Conservation (phyloP, 1,284 basidiomycete genomes). For the Agroathelia rolfsii region DNA sequence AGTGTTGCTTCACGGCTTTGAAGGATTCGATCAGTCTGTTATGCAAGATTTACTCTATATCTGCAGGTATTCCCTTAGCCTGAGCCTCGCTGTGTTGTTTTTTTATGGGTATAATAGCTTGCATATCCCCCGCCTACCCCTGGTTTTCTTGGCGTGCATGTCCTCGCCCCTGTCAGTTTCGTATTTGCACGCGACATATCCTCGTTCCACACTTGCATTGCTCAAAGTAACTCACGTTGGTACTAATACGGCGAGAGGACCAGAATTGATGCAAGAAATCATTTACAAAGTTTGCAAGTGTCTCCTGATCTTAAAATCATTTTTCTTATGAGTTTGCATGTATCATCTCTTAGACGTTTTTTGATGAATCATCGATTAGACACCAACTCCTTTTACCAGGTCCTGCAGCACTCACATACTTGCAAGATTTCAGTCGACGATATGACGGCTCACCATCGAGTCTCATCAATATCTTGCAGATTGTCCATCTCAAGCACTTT, state of each 20-base stretch:
- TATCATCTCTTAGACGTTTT: slow-evolving; percentile 42
- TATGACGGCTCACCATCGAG: no score
- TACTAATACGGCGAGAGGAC: no score
- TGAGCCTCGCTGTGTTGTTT: slow-evolving; percentile 18
- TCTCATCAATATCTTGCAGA: no score
- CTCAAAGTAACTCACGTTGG: no score
- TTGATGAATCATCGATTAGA: no score
- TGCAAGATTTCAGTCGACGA: no score
- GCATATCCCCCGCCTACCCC: slow-evolving; percentile 38
- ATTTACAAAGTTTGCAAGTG: slow-evolving; percentile 32
- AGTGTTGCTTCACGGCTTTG: slow-evolving; percentile 58
- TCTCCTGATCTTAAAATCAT: not conserved
- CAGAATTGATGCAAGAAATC: slow-evolving; percentile 36
- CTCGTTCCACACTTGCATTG: slow-evolving; percentile 44
- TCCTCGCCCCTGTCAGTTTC: slow-evolving; percentile 46
- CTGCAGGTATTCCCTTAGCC: slow-evolving; percentile 37
- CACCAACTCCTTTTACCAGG: no score
- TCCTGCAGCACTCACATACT: slow-evolving; percentile 33
- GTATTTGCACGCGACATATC: slow-evolving; percentile 47
- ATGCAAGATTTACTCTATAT: slow-evolving; percentile 61
- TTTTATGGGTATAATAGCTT: slow-evolving; percentile 15
- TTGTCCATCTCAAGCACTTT: no score
- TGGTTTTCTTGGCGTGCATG: slow-evolving; percentile 50
- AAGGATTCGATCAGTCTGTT: slow-evolving; percentile 49
- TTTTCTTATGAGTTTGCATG: not conserved